These are phyloP conservation scores for Taphrina wiesneri DNA, from an alignment of 1,139 yeast genomes.

Conservation along the genomic window DNA sequence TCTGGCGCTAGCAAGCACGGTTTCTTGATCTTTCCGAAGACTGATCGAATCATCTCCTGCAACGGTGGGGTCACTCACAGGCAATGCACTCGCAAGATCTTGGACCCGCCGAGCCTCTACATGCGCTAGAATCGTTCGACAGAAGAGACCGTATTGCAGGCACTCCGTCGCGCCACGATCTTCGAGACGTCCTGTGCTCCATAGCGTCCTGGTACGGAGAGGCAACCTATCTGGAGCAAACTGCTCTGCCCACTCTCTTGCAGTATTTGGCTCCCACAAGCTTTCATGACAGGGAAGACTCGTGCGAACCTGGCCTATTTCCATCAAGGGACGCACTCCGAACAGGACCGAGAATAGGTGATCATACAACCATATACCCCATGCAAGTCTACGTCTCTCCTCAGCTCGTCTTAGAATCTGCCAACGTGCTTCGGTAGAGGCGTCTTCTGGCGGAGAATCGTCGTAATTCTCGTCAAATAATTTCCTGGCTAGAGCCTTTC, in stretches of 20 bases:
- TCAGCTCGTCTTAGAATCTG: constrained; percentile 30
- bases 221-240: constrained; percentile 27
- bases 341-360: constrained; percentile 18
- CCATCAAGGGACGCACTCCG: constrained; percentile 23
- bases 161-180: constrained; percentile 30
- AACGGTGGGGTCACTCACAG: neutral
- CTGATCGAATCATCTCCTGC: constrained; percentile 7
- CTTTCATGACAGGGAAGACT: constrained; percentile 23
- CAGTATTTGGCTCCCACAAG: constrained; percentile 30
- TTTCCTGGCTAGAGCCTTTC: constrained; percentile 13
- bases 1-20: constrained; percentile 16
- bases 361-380: constrained; percentile 27
- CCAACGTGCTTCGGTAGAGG: constrained; percentile 28
- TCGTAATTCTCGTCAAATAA: constrained; percentile 29
- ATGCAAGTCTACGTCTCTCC: constrained; percentile 25
- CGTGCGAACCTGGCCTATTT: constrained; percentile 9
- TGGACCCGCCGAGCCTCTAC: constrained; percentile 31
- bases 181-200: constrained; percentile 29
- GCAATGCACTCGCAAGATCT: constrained; percentile 23
- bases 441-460: constrained; percentile 27
- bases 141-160: constrained; percentile 9
- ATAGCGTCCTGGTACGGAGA: constrained; percentile 25
- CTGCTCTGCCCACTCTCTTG: constrained; percentile 25
- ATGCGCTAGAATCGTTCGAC: constrained; percentile 21
- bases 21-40: constrained; percentile 13